Base-by-base conservation (phyloP, 768 basidiomycete species). In the Hortiboletus flavorubellus region DNA sequence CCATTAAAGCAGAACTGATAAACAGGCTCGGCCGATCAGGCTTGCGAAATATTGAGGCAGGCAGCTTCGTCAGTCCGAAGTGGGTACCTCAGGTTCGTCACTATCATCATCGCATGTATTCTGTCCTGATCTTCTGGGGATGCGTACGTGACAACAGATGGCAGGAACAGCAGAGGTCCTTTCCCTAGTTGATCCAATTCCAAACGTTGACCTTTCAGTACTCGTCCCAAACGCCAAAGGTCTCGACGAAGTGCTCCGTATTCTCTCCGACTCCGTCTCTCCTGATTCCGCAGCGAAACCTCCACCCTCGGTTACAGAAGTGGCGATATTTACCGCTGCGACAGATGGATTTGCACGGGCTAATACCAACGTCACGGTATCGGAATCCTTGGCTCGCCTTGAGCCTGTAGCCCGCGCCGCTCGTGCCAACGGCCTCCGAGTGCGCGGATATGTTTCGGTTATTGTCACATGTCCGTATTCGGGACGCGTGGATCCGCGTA, bases 61-160 rank as follows among this genome's bases (percentile, higher is more conserved):
- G 93, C 8, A 92, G 91, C 67, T 93, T 96, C 66, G 93, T 95
- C 54, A 91, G 91, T 69, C 89, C 90, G 0, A 93, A 93, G 71
- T 92, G 92, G 89, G 89, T 95, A 26, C 93, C 93, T 0, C 93
- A 95, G 82, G 93, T 64, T 21, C 18, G 64, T 62, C 31, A 6
- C 10, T 70, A 43, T 31, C 45, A 3, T 5, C 31, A 14, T 33
- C 34, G 5, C 42, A 26, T 37, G 29, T 18, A 11, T 15, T 7
- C 11, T 46, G 15, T 41, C 50, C 55, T 48, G 33, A 48, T 15
- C 18, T 29, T 23, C 16, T 35, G 23, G 3, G 42, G 26, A 8
- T 37, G 16, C 39, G 46, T 33, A 33, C 35, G 29, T 45, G 16
- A 16, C 29, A 16, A 54, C 59, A 96, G 91, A 93, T 96, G 92